These are phyloP conservation scores for Penicillium sp. DNA, from an alignment of 2,329 filamentous ascomycete species.

Conservation along the genomic window DNA sequence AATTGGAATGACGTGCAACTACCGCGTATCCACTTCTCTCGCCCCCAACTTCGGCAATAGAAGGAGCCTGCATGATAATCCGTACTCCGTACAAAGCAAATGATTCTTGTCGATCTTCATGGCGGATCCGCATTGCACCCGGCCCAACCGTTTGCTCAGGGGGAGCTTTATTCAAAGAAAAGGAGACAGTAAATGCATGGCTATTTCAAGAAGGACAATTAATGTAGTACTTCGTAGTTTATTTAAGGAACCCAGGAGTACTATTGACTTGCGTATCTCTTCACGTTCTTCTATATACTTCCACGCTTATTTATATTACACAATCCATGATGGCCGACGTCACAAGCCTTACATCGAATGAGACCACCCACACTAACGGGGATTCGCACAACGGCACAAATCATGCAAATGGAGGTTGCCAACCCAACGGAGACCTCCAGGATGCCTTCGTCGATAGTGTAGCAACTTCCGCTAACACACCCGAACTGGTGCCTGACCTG, in stretches of 20 bases:
- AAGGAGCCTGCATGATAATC: neutral
- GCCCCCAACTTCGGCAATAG: neutral
- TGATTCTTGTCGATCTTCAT: neutral
- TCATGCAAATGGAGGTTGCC: neutral
- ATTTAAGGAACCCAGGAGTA: neutral
- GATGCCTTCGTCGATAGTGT: constrained; percentile 12
- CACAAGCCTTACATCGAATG: neutral
- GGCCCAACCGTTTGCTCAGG: neutral
- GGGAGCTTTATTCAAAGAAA: neutral
- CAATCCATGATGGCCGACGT: neutral
- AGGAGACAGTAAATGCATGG: neutral
- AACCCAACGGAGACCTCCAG: neutral
- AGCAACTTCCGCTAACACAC: constrained; percentile 15
- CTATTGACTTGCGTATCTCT: neutral
- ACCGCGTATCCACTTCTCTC: neutral
- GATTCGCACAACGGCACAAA: neutral
- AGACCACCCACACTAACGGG: neutral
- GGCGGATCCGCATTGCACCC: neutral
- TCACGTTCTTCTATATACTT: neutral
- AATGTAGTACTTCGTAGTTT: neutral
- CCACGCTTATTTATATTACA: neutral
- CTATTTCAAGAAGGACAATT: neutral
- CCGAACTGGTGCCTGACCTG: constrained; percentile 13
- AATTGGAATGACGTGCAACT: neutral
- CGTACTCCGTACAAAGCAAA: neutral